phyloP scores from a whole-genome alignment of 2,329 filamentous ascomycete genomes.

The Aspergillus jensenii region DNA sequence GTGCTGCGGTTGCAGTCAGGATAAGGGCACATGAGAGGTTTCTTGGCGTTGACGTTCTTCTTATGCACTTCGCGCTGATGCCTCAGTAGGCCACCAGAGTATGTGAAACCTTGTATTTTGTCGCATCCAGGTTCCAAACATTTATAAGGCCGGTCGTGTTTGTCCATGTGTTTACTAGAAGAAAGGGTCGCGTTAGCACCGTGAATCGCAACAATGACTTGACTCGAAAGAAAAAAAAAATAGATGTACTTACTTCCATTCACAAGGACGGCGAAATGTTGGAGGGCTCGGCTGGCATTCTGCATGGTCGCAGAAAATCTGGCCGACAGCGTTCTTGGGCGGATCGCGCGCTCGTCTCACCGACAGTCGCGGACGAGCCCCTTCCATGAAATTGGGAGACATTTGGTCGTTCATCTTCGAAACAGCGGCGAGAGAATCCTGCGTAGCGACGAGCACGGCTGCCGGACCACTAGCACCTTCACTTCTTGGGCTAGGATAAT shows the following conservation, averaged over 20 bases:
- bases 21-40: slow-evolving; percentile 83
- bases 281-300: slow-evolving; percentile 66
- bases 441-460: slow-evolving; percentile 36
- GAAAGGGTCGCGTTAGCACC: slow-evolving; percentile 21
- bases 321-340: slow-evolving; percentile 66
- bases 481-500: slow-evolving; percentile 46
- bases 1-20: slow-evolving; percentile 83
- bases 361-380: slow-evolving; percentile 41
- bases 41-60: slow-evolving; percentile 84
- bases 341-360: slow-evolving; percentile 51
- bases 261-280: slow-evolving; percentile 79
- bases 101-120: slow-evolving; percentile 91
- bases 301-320: slow-evolving; percentile 70
- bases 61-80: slow-evolving; percentile 93
- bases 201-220: slow-evolving; percentile 17
- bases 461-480: slow-evolving; percentile 39
- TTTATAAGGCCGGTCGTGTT: slow-evolving; percentile 90
- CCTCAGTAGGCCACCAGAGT: slow-evolving; percentile 82
- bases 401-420: slow-evolving; percentile 38
- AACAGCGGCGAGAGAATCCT: slow-evolving; percentile 32
- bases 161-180: slow-evolving; percentile 93
- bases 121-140: slow-evolving; percentile 81
- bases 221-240: neutral
- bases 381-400: slow-evolving; percentile 32
- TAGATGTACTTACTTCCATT: slow-evolving; percentile 76